Evolutionary conservation across 306 rosid genomes (phyloP).

Genomic region (Sphenostylis stenocarpa): DNA sequence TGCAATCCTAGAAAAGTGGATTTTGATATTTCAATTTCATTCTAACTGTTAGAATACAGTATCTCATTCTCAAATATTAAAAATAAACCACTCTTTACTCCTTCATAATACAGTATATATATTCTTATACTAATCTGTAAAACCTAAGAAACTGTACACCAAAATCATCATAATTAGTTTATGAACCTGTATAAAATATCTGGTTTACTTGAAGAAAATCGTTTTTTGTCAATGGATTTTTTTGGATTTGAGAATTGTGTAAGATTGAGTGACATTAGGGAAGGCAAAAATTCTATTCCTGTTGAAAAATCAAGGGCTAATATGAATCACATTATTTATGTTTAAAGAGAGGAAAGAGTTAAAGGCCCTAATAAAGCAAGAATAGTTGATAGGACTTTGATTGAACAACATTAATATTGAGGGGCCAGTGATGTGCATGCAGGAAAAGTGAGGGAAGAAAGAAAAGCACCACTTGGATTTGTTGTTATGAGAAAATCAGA

Average conservation of each 20-base stretch:
- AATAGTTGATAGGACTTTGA: slow-evolving; percentile 34
- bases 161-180: background rate
- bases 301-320: slow-evolving; percentile 12
- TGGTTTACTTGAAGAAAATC: too few relatives aligned
- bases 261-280: background rate
- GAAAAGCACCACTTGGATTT: slow-evolving; percentile 19
- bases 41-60: background rate
- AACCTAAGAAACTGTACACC: background rate
- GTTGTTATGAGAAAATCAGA: slow-evolving; percentile 17
- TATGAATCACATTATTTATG: slow-evolving; percentile 11
- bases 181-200: background rate
- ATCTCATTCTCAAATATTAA: background rate
- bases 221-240: background rate
- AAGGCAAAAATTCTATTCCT: slow-evolving; percentile 27
- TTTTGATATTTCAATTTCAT: background rate
- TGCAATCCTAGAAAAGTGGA: background rate
- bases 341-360: slow-evolving; percentile 19
- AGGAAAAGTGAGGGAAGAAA: slow-evolving; percentile 30
- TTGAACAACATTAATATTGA: slow-evolving; percentile 42
- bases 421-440: slow-evolving; percentile 34
- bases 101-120: too few relatives aligned
- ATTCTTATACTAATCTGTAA: too few relatives aligned
- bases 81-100: background rate
- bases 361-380: background rate
- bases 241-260: background rate